A percentile compares a stretch with the other conserved stretches of the same genome.
Conservation (phyloP, 805 yeast genomes). For the Myxozyma sirexii region DNA sequence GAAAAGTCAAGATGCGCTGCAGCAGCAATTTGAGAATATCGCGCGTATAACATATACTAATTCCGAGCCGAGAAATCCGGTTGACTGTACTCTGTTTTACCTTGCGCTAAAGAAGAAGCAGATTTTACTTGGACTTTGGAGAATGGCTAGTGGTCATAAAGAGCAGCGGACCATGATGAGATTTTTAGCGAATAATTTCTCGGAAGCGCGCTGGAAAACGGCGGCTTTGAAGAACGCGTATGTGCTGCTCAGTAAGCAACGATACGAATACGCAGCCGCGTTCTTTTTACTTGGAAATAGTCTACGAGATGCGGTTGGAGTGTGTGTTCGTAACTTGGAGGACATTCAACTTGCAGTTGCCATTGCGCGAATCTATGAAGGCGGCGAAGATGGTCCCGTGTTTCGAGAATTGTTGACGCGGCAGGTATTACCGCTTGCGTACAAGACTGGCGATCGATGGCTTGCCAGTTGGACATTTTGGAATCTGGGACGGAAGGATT, state of each 20-base stretch:
- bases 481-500: conserved; percentile 54
- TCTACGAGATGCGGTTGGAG: conserved; percentile 74
- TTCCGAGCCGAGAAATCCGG: conserved; percentile 66
- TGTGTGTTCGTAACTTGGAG: conserved; percentile 64
- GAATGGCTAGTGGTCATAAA: conserved; percentile 68
- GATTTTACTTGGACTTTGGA: conserved; percentile 80
- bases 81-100: conserved; percentile 70
- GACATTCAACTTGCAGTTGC: conserved; percentile 78
- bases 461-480: conserved; percentile 77
- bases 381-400: conserved; percentile 58
- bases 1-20: conserved; percentile 47
- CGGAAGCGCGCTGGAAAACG: conserved; percentile 72
- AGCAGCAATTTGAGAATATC: conserved; percentile 60
- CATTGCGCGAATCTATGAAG: conserved; percentile 74
- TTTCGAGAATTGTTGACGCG: conserved; percentile 53
- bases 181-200: conserved; percentile 76
- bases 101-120: conserved; percentile 78
- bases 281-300: conserved; percentile 81
- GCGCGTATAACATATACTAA: conserved; percentile 73
- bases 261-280: conserved; percentile 84
- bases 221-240: conserved; percentile 94
- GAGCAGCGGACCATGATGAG: conserved; percentile 82
- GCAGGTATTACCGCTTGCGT: conserved; percentile 58
- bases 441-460: conserved; percentile 75
- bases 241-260: conserved; percentile 84